Conservation (phyloP, 1,284 basidiomycete genomes). For the Sporisorium reilianum region DNA sequence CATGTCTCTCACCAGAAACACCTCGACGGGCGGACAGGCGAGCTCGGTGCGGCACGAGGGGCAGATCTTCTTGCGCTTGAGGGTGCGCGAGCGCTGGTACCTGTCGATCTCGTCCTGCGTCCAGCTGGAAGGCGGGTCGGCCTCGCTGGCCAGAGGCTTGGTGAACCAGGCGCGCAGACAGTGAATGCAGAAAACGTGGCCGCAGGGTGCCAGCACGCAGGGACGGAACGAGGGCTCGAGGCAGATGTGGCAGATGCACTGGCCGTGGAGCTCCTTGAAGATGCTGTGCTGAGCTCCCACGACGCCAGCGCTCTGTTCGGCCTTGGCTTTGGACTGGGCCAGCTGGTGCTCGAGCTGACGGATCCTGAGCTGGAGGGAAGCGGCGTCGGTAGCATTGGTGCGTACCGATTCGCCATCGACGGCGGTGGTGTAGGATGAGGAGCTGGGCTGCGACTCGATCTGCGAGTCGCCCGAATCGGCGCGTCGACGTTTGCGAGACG, state of each 20-base stretch:
- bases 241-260: slow-evolving; percentile 58
- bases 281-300: slow-evolving; percentile 36
- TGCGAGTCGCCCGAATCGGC: slow-evolving; percentile 22
- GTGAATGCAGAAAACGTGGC: slow-evolving; percentile 64
- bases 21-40: slow-evolving; percentile 55
- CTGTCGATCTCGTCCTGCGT: slow-evolving; percentile 15
- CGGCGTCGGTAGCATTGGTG: slow-evolving; percentile 13
- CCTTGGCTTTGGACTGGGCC: slow-evolving; percentile 25
- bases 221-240: slow-evolving; percentile 60
- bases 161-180: slow-evolving; percentile 66
- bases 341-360: slow-evolving; percentile 46
- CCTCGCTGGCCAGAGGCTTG: slow-evolving; percentile 46
- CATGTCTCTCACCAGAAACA: slow-evolving; percentile 60
- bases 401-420: slow-evolving; percentile 11
- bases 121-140: slow-evolving; percentile 21
- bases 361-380: slow-evolving; percentile 35
- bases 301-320: slow-evolving; percentile 20
- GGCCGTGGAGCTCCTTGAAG: slow-evolving; percentile 39
- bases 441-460: slow-evolving; percentile 25
- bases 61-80: slow-evolving; percentile 61
- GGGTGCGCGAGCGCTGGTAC: slow-evolving; percentile 33
- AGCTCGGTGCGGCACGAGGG: slow-evolving; percentile 63
- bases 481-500: slow-evolving; percentile 30
- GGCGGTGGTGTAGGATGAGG: slow-evolving; percentile 30
- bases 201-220: slow-evolving; percentile 62